Percentiles rank a stretch among this genome's conserved stretches.
These are phyloP conservation scores for Aureobasidium sp. DNA, from an alignment of 2,329 filamentous ascomycete species.

Conservation along the genomic window DNA sequence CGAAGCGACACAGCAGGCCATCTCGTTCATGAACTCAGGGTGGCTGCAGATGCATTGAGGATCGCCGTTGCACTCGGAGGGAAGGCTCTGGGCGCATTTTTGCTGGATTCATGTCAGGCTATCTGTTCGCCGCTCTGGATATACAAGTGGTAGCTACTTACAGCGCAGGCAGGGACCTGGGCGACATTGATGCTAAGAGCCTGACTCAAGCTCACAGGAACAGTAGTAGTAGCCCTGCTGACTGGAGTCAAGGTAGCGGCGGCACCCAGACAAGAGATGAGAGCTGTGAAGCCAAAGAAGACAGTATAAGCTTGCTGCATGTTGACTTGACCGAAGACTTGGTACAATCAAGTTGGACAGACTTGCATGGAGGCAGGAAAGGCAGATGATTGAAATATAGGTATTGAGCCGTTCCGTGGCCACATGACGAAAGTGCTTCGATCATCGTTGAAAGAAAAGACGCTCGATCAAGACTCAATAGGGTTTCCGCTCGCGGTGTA, in stretches of 20 bases:
- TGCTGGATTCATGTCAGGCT: neutral
- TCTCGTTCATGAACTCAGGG: conserved; percentile 6
- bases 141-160: neutral
- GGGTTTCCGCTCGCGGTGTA: neutral
- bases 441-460: conserved; percentile 4
- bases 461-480: neutral
- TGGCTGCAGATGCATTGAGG: conserved; percentile 6
- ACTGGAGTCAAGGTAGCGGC: neutral
- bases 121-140: neutral
- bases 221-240: neutral
- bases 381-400: neutral
- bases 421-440: neutral
- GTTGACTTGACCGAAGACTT: neutral
- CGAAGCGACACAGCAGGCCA: conserved; percentile 7
- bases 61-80: neutral
- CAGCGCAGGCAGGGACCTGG: conserved; percentile 2
- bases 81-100: conserved; percentile 4
- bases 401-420: neutral
- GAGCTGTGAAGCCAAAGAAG: neutral
- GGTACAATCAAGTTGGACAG: neutral
- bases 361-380: neutral
- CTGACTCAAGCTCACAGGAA: conserved; percentile 8
- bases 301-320: conserved; percentile 2
- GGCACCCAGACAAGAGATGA: neutral
- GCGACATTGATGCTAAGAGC: conserved; percentile 4